Percentiles rank a stretch among this genome's conserved stretches.
Conservation (phyloP, 495 filamentous ascomycete genomes). For the Annulohypoxylon maeteangense region DNA sequence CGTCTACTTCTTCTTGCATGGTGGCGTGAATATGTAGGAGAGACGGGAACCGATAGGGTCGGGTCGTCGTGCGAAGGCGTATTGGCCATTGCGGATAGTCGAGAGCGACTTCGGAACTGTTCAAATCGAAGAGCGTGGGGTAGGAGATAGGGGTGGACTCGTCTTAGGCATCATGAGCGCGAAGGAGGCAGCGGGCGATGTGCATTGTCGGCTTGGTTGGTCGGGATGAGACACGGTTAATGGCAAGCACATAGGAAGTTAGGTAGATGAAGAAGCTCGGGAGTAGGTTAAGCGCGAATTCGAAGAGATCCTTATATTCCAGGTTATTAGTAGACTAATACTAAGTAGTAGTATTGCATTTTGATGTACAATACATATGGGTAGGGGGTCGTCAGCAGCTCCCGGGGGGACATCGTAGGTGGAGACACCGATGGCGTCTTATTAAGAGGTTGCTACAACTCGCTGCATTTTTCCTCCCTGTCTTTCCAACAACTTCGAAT, state of each 20-base stretch:
- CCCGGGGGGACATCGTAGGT: constrained; percentile 3
- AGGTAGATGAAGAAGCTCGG: not conserved
- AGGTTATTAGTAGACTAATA: not conserved
- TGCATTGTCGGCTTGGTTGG: constrained; percentile 9
- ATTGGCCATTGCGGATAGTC: constrained; percentile 29
- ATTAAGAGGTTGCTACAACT: not conserved
- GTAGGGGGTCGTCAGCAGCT: constrained; percentile 9
- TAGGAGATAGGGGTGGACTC: constrained; percentile 1
- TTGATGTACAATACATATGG: not conserved
- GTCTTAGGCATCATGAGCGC: constrained; percentile 21
- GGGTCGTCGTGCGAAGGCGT: constrained; percentile 21
- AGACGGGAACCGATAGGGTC: constrained; percentile 28
- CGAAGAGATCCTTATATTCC: constrained; percentile 8
- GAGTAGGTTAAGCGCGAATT: constrained; percentile 3
- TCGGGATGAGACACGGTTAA: constrained; percentile 4
- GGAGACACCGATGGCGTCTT: constrained; percentile 8
- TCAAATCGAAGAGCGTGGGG: not conserved
- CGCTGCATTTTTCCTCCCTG: not conserved
- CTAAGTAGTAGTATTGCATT: not conserved
- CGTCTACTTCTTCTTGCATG: constrained; percentile 37
- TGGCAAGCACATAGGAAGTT: not conserved
- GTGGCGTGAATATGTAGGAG: constrained; percentile 31
- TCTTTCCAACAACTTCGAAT: not conserved
- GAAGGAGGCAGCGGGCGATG: constrained; percentile 13
- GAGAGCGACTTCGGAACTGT: not conserved